Conservation (phyloP, 1,284 basidiomycete species). For the Cutaneotrichosporon curvatum region DNA sequence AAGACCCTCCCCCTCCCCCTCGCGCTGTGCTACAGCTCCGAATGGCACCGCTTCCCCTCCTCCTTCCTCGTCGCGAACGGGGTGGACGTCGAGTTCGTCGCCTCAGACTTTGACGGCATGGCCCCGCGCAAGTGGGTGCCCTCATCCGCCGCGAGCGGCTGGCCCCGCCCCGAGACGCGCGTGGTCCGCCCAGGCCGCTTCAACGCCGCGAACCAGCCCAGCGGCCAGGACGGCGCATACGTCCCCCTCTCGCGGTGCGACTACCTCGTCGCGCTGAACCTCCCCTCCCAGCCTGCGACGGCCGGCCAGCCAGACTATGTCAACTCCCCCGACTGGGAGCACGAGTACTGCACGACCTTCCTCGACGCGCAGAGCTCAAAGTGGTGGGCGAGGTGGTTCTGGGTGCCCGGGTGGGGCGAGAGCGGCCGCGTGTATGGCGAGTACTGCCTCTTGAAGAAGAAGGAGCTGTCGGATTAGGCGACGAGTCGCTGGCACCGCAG, state of each 20-base stretch:
- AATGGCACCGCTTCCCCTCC: slow-evolving; percentile 93
- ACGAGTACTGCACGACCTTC: slow-evolving; percentile 67
- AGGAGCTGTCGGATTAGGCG: slow-evolving; percentile 3
- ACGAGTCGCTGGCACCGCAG: too few species aligned
- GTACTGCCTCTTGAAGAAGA: slow-evolving; percentile 49
- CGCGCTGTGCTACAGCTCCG: slow-evolving; percentile 82
- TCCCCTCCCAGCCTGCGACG: slow-evolving; percentile 60
- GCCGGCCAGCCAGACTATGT: slow-evolving; percentile 68
- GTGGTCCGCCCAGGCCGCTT: slow-evolving; percentile 56
- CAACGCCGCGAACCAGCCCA: slow-evolving; percentile 81
- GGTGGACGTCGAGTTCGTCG: slow-evolving; percentile 74
- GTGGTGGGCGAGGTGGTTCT: slow-evolving; percentile 63
- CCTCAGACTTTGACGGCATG: slow-evolving; percentile 82
- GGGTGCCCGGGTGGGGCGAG: slow-evolving; percentile 56
- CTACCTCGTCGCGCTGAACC: slow-evolving; percentile 80
- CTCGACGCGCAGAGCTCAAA: slow-evolving; percentile 70
- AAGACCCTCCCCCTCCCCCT: slow-evolving; percentile 57
- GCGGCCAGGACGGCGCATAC: slow-evolving; percentile 61
- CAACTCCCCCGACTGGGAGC: slow-evolving; percentile 56
- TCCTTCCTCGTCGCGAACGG: slow-evolving; percentile 81
- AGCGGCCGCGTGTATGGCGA: slow-evolving; percentile 48
- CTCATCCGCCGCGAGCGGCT: slow-evolving; percentile 43
- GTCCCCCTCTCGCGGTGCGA: slow-evolving; percentile 66
- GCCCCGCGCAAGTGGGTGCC: slow-evolving; percentile 58
- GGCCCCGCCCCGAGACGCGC: slow-evolving; percentile 63